Evolutionary conservation across 208 protist species (phyloP), one percentile per base, ranked within the genome.

Genomic region (Trypanosomatidae sp.): DNA sequence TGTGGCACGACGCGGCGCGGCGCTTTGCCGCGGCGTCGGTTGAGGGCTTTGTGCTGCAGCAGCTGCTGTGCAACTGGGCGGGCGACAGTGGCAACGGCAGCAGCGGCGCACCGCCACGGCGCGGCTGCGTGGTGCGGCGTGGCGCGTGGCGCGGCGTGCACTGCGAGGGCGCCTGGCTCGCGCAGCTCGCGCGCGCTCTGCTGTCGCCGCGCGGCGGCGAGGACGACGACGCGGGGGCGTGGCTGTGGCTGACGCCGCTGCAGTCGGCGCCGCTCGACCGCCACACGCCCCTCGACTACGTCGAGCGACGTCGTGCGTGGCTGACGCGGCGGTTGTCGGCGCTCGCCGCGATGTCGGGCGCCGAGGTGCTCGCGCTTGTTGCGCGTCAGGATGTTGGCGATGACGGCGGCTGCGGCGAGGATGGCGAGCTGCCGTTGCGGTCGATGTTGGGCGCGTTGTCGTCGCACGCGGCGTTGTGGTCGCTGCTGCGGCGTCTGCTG

Each of bases 121-220:
- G 16, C n/a, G 25, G 22, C 30, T 15, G 24, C 15, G 8, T 92
- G 83, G 79, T 39, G 46, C 16, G 83, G 78, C 5, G 47, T 72
- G 32, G 52, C 11, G 24, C 15, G 8, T 92, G 83, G 79, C 38
- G 46, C 16, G 83, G 78, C 5, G 47, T 72, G 32, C 76, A 87
- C 38, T 88, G 83, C 49, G 75, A 92, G 43, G 83, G 83, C 4
- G 42, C 47, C 40, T 92, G 83, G 79, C 52, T 92, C 38, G 53
- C 57, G 18, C 71, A 47, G 22, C 41, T 83, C 19, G 67, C 74
- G 8, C 69, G 66, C 16, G 43, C 75, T 15, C 58, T 92, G 0
- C 44, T 92, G 43, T 72, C 59, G 73, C 77, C 87, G 35, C 43
- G 35, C 25, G 75, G 63, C 35, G 56, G 60, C 45, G 43, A 60